These are phyloP conservation scores for Leptographium radiaticola DNA, from an alignment of 2,329 filamentous ascomycete genomes.

Conservation along the genomic window DNA sequence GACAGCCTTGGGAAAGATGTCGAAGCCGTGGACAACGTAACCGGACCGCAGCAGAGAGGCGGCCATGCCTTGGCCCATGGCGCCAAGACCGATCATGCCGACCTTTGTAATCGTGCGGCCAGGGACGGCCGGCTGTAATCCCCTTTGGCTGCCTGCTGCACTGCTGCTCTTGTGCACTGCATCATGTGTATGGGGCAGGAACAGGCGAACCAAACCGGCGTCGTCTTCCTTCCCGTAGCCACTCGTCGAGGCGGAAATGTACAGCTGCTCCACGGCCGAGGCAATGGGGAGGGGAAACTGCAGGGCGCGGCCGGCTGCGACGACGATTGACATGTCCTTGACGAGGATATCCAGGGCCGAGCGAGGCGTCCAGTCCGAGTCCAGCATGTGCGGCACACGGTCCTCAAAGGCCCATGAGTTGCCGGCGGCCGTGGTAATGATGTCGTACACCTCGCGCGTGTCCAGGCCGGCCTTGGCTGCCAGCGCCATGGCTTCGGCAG, in stretches of 20 bases:
- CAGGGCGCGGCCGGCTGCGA: not conserved
- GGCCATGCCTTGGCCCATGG: conserved; percentile 26
- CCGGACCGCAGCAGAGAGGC: conserved; percentile 19
- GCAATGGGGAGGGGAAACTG: conserved; percentile 22
- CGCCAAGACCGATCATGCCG: conserved; percentile 23
- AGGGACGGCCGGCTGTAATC: conserved; percentile 12
- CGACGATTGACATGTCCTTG: not conserved
- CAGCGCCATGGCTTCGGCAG: conserved; percentile 38
- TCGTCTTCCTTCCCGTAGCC: conserved; percentile 18
- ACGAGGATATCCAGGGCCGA: conserved; percentile 19
- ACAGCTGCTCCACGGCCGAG: conserved; percentile 20
- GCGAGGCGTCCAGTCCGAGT: conserved; percentile 29
- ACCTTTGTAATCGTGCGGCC: conserved; percentile 17
- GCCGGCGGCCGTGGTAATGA: conserved; percentile 17
- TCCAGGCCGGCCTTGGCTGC: conserved; percentile 34
- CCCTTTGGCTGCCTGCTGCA: conserved; percentile 2
- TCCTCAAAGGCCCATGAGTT: conserved; percentile 44
- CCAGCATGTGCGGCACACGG: conserved; percentile 37
- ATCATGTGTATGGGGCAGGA: conserved; percentile 10
- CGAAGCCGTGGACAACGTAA: conserved; percentile 21
- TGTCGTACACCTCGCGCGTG: conserved; percentile 18
- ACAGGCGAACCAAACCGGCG: conserved; percentile 15
- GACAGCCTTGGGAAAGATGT: conserved; percentile 18
- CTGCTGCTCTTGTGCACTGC: conserved; percentile 4
- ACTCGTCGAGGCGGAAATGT: conserved; percentile 15